Conservation (phyloP, 192 early-diverging fungal species). For the Coemansia sp. region DNA sequence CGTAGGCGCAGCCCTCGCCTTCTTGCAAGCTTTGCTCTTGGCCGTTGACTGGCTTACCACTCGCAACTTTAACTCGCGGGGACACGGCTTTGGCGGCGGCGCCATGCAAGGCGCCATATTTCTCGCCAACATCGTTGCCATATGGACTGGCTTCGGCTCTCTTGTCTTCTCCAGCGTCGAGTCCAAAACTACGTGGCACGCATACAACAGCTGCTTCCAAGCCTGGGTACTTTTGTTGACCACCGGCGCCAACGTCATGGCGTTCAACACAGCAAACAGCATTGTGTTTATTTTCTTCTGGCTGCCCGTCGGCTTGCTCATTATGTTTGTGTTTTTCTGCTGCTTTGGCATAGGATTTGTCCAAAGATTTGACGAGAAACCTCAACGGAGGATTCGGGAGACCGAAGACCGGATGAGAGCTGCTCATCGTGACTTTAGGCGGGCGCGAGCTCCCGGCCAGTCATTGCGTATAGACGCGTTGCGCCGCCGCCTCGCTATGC, state of each 20-base stretch:
- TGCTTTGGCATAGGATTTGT: conserved; percentile 48
- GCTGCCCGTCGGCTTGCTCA: conserved; percentile 50
- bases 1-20: conserved; percentile 38
- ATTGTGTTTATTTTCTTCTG: conserved; percentile 53
- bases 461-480: conserved; percentile 22
- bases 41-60: conserved; percentile 35
- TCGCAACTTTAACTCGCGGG: conserved; percentile 46
- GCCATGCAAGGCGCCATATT: conserved; percentile 49
- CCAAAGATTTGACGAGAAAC: conserved; percentile 51
- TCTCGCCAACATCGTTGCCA: conserved; percentile 47
- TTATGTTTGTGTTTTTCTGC: conserved; percentile 52
- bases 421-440: conserved; percentile 37
- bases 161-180: conserved; percentile 49
- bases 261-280: conserved; percentile 38
- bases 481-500: conserved; percentile 14
- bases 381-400: conserved; percentile 38
- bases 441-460: not conserved
- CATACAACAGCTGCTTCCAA: conserved; percentile 54
- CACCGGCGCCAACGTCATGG: conserved; percentile 37
- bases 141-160: conserved; percentile 54
- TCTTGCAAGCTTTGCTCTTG: conserved; percentile 38
- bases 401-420: conserved; percentile 28
- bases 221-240: conserved; percentile 46
- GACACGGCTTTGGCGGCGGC: conserved; percentile 33
- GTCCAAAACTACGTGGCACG: conserved; percentile 29